Conservation (phyloP, 1,139 yeast genomes). For the Candida glucosophila region DNA sequence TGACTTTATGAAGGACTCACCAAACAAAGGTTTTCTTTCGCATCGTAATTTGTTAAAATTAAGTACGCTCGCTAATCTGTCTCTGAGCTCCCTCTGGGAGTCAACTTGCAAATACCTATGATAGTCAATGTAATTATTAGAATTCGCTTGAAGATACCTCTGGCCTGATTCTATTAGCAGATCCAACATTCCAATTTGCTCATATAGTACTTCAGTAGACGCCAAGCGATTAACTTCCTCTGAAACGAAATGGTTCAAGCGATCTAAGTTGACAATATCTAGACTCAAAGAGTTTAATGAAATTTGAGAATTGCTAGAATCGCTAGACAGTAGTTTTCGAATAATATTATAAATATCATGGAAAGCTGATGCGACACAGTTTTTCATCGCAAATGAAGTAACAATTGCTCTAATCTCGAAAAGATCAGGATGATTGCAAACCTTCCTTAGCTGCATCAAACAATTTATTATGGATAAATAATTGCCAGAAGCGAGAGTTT, state of each 20-base stretch:
- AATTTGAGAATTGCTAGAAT: constrained; percentile 20
- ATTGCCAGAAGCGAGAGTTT: constrained; percentile 89
- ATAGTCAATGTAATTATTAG: constrained; percentile 49
- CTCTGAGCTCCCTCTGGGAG: constrained; percentile 42
- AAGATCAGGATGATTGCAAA: constrained; percentile 94
- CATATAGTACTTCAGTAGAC: constrained; percentile 37
- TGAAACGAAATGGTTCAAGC: constrained; percentile 39
- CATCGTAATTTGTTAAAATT: constrained; percentile 63
- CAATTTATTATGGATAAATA: constrained; percentile 93
- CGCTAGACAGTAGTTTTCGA: constrained; percentile 24
- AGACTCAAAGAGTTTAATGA: constrained; percentile 57
- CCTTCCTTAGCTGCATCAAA: constrained; percentile 95
- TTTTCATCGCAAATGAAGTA: constrained; percentile 74
- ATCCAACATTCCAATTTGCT: constrained; percentile 34
- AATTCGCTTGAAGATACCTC: constrained; percentile 27
- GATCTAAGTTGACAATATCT: constrained; percentile 42
- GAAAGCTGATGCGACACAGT: constrained; percentile 51
- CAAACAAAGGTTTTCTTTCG: constrained; percentile 47
- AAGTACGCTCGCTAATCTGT: constrained; percentile 45
- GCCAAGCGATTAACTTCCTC: constrained; percentile 36
- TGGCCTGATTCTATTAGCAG: constrained; percentile 22
- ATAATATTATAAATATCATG: constrained; percentile 35
- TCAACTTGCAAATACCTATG: constrained; percentile 47
- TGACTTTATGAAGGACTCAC: constrained; percentile 29
- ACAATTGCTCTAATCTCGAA: constrained; percentile 94